Evolutionary conservation across 805 yeast species (phyloP).

Genomic region (Candida tibetensis): DNA sequence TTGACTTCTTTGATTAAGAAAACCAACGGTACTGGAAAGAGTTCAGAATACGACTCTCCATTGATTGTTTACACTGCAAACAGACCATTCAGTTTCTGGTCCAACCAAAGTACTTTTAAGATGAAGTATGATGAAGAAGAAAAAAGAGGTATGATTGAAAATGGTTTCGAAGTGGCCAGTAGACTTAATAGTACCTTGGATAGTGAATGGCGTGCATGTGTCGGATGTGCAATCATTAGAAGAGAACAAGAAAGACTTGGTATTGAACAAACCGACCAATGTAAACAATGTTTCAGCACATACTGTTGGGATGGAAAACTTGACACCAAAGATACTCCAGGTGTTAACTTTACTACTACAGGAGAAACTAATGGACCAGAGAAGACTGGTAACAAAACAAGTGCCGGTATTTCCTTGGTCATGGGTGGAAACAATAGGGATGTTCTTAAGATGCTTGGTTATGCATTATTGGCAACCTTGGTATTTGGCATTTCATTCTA

Average conservation of each 20-base stretch:
- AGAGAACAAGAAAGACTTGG: conserved; percentile 24
- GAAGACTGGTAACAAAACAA: conserved; percentile 19
- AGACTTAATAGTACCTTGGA: conserved; percentile 19
- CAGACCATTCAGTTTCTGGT: conserved; percentile 26
- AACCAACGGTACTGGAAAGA: conserved; percentile 5
- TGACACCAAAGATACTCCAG: conserved; percentile 11
- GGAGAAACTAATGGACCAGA: conserved; percentile 35
- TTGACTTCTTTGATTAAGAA: conserved; percentile 16
- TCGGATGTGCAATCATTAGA: conserved; percentile 29
- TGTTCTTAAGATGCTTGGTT: conserved; percentile 17
- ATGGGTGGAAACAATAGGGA: conserved; percentile 6
- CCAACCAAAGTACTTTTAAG: conserved; percentile 29
- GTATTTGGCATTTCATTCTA: conserved; percentile 1
- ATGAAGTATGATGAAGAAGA: conserved; percentile 23
- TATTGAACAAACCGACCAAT: conserved; percentile 22
- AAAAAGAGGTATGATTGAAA: conserved; percentile 22
- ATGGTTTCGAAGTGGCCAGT: conserved; percentile 27
- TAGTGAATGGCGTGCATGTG: conserved; percentile 23
- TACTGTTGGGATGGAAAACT: conserved; percentile 28
- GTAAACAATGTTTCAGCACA: conserved; percentile 20
- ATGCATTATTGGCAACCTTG: conserved; percentile 15
- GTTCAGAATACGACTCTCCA: conserved; percentile 18
- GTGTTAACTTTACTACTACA: conserved; percentile 37
- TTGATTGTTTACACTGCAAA: conserved; percentile 30
- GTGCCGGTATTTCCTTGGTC: conserved; percentile 17